A percentile compares a stretch with the other conserved stretches of the same genome.
These are phyloP conservation scores for Trichosanthes truncata DNA, from an alignment of 306 rosid genomes.

Conservation along the genomic window DNA sequence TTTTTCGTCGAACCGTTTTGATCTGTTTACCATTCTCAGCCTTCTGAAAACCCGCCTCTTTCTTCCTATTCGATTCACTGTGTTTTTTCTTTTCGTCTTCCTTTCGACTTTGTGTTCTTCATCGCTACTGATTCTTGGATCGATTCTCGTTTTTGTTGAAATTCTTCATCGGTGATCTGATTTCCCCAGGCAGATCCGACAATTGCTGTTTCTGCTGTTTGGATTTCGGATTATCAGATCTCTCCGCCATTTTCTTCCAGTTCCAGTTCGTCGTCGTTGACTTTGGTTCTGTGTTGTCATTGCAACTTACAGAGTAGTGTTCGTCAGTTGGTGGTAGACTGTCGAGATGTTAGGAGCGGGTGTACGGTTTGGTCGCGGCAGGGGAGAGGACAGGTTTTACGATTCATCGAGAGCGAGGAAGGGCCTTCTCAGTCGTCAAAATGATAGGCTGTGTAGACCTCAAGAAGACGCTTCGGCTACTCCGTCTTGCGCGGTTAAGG, in stretches of 20 bases:
- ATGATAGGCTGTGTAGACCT: constrained; percentile 11
- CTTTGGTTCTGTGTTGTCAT: constrained; percentile 20
- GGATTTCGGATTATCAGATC: background rate
- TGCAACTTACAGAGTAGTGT: constrained; percentile 4
- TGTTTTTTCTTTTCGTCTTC: background rate
- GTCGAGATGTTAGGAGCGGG: constrained; percentile 57
- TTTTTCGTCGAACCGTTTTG: background rate
- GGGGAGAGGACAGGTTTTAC: constrained; percentile 65
- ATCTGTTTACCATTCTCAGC: constrained; percentile 22
- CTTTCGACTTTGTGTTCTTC: background rate
- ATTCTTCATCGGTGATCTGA: background rate
- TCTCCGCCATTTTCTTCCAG: background rate
- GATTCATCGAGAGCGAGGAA: constrained; percentile 42
- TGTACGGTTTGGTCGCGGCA: constrained; percentile 40
- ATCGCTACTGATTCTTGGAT: background rate
- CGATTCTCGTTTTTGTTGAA: background rate
- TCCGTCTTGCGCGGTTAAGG: background rate
- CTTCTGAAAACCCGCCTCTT: constrained; percentile 19
- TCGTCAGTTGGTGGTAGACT: background rate
- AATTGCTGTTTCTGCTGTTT: background rate
- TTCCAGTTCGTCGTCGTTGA: constrained; percentile 23
- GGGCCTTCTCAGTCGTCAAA: constrained; percentile 18
- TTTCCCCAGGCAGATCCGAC: constrained; percentile 5
- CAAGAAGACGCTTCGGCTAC: constrained; percentile 1
- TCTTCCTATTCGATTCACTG: constrained; percentile 8